Conservation (phyloP, 179 eudicot genomes). For the Beta lomatogona region DNA sequence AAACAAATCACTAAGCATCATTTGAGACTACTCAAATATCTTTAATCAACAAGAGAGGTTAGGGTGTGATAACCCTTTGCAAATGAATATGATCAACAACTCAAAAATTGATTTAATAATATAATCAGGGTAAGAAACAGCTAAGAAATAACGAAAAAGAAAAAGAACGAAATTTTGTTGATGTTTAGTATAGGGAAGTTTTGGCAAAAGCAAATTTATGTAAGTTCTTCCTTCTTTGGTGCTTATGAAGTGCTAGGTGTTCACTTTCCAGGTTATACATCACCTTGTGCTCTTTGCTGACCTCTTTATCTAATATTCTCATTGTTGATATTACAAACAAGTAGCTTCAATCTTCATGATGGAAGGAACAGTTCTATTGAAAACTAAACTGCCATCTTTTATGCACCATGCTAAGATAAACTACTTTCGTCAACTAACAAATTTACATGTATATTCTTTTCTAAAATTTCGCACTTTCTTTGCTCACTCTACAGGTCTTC, state of each 20-base stretch:
- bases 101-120: too few relatives aligned
- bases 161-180: too few relatives aligned
- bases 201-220: slow-evolving; percentile 61
- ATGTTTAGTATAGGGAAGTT: slow-evolving; percentile 41
- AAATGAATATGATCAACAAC: too few relatives aligned
- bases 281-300: not conserved
- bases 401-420: not conserved
- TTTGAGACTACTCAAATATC: too few relatives aligned
- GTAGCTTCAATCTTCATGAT: not conserved
- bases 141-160: not conserved
- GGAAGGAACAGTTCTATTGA: not conserved
- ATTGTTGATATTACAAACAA: not conserved
- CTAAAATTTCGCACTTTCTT: not conserved
- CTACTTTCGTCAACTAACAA: not conserved
- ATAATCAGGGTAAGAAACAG: not conserved
- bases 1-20: too few relatives aligned
- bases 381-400: not conserved
- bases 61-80: too few relatives aligned
- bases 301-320: not conserved
- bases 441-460: not conserved
- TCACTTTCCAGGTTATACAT: slow-evolving; percentile 74
- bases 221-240: slow-evolving; percentile 67
- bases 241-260: slow-evolving; percentile 76
- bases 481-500: slow-evolving; percentile 62
- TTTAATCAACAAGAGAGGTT: too few relatives aligned